Percentiles rank a stretch among this genome's conserved stretches.
These are phyloP conservation scores for Hermanozyma aechmeae DNA, from an alignment of 805 yeast genomes.

Conservation along the genomic window DNA sequence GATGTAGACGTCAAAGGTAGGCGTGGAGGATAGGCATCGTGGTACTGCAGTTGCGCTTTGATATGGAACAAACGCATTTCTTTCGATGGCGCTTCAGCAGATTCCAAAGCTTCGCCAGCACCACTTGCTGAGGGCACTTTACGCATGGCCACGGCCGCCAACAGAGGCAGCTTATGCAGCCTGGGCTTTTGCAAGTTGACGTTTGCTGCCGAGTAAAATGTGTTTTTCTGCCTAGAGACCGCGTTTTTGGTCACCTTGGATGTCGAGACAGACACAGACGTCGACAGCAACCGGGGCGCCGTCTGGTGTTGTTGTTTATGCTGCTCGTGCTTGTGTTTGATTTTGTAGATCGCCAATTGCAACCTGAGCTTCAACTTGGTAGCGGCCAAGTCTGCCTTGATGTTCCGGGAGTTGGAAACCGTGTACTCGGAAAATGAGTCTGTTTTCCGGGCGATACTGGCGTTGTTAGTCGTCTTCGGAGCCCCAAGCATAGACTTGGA, in stretches of 20 bases:
- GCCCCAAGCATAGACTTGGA: slow-evolving; percentile 6
- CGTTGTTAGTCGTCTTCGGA: slow-evolving; percentile 3
- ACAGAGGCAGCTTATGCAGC: slow-evolving; percentile 3
- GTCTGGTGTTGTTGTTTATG: slow-evolving; percentile 8
- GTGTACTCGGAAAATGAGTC: slow-evolving; percentile 20
- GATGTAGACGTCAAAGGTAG: too few species aligned
- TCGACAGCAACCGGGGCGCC: too few species aligned
- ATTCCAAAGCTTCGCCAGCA: too few species aligned
- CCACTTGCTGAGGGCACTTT: too few species aligned
- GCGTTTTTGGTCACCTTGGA: slow-evolving; percentile 6
- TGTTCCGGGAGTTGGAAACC: slow-evolving; percentile 13
- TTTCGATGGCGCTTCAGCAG: too few species aligned
- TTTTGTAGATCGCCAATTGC: slow-evolving; percentile 32
- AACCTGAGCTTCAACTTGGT: slow-evolving; percentile 33
- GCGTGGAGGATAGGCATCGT: slow-evolving; percentile 4
- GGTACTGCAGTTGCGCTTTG: slow-evolving; percentile 25
- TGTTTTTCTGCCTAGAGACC: slow-evolving; percentile 2
- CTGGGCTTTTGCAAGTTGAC: slow-evolving; percentile 8
- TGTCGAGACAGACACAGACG: too few species aligned
- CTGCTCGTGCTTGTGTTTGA: slow-evolving; percentile 15
- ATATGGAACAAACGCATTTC: slow-evolving; percentile 31
- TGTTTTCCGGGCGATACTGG: slow-evolving; percentile 3
- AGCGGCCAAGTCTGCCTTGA: slow-evolving; percentile 32
- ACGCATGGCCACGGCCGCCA: slow-evolving; percentile 12
- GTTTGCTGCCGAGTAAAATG: slow-evolving; percentile 7